Conservation (phyloP, 805 yeast genomes). For the Suhomyces xylopsoci region DNA sequence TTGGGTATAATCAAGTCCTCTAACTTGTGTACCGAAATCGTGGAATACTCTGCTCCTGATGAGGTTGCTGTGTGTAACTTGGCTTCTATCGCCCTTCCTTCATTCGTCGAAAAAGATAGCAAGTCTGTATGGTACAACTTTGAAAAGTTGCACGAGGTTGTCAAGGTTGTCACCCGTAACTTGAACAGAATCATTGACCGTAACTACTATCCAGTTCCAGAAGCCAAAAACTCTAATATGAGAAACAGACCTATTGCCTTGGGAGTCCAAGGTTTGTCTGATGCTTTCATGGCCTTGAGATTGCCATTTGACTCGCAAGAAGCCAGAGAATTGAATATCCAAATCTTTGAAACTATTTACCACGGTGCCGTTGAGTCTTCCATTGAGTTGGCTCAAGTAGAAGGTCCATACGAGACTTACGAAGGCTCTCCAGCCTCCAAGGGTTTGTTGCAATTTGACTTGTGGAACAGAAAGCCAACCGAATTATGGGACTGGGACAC, state of each 20-base stretch:
- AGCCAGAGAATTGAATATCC: conserved; percentile 73
- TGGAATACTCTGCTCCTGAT: conserved; percentile 86
- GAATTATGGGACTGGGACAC: conserved; percentile 83
- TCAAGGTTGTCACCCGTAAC: conserved; percentile 76
- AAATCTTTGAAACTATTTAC: conserved; percentile 92
- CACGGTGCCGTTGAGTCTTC: conserved; percentile 92
- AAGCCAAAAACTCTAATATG: conserved; percentile 71
- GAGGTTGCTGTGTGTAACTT: conserved; percentile 95
- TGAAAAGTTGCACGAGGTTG: conserved; percentile 65
- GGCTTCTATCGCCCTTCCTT: conserved; percentile 87
- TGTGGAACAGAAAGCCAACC: conserved; percentile 82
- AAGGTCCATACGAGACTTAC: conserved; percentile 72
- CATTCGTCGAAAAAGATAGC: conserved; percentile 46
- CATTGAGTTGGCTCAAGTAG: conserved; percentile 65
- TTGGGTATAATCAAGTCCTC: conserved; percentile 91
- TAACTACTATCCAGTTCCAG: conserved; percentile 78
- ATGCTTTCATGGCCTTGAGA: conserved; percentile 74
- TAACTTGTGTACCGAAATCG: conserved; percentile 90
- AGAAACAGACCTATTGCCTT: conserved; percentile 92
- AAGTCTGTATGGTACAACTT: conserved; percentile 55
- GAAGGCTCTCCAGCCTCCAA: conserved; percentile 87
- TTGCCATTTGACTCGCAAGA: conserved; percentile 81
- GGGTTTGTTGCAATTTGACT: conserved; percentile 80
- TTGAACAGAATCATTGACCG: conserved; percentile 81
- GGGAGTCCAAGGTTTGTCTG: conserved; percentile 98